phyloP scores from a whole-genome alignment of 2,329 filamentous ascomycete species.

The Cytospora paraplurivora region DNA sequence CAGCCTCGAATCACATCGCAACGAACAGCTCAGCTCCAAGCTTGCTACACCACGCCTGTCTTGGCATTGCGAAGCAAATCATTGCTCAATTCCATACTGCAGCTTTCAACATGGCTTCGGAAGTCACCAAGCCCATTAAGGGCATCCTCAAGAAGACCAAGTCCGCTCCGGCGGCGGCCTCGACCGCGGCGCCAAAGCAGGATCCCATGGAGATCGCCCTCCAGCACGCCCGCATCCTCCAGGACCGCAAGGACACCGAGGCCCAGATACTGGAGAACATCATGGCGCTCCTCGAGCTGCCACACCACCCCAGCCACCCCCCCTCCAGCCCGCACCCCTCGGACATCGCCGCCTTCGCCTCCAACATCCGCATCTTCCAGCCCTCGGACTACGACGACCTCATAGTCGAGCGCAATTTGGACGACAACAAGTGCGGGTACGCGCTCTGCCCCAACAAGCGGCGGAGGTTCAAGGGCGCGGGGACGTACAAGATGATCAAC shows the following conservation, averaged over 20 bases:
- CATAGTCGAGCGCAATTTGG: constrained; percentile 83
- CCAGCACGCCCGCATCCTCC: constrained; percentile 79
- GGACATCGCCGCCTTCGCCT: constrained; percentile 68
- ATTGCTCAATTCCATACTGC: neutral
- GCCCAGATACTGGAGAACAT: constrained; percentile 71
- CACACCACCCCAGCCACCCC: constrained; percentile 42
- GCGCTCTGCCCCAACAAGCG: constrained; percentile 72
- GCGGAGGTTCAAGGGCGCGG: constrained; percentile 55
- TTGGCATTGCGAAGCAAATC: too few species aligned
- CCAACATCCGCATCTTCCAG: constrained; percentile 72
- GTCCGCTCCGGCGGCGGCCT: constrained; percentile 38
- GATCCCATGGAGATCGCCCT: constrained; percentile 64
- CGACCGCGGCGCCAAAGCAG: constrained; percentile 46
- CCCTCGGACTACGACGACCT: constrained; percentile 88
- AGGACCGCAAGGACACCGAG: constrained; percentile 80
- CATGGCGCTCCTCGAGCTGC: constrained; percentile 68
- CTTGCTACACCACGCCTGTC: too few species aligned
- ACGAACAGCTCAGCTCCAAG: too few species aligned
- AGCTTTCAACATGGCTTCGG: constrained; percentile 50
- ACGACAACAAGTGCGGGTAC: constrained; percentile 90
- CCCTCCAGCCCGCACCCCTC: constrained; percentile 54
- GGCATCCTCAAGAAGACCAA: constrained; percentile 64
- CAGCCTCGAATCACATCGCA: too few species aligned
- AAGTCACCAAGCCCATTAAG: constrained; percentile 46
- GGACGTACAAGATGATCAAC: constrained; percentile 68